Percentiles rank a stretch among this genome's conserved stretches.
Conservation (phyloP, 2,329 filamentous ascomycete genomes). For the Colletotrichum aenigma region DNA sequence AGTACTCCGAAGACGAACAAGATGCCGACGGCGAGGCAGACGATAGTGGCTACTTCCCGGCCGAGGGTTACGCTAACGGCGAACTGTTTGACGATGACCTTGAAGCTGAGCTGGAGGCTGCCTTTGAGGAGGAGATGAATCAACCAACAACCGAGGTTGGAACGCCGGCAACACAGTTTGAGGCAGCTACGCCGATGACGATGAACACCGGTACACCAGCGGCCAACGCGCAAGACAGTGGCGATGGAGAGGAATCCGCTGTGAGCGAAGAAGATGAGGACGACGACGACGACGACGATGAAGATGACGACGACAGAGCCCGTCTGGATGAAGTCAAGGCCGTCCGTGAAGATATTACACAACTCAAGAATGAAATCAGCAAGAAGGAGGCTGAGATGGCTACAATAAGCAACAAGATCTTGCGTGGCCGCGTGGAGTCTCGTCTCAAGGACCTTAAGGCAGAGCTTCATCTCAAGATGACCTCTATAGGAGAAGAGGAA, state of each 20-base stretch:
- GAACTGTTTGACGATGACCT: slow-evolving; percentile 50
- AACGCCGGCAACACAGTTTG: slow-evolving; percentile 46
- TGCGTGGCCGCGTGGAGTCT: slow-evolving; percentile 53
- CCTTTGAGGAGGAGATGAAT: slow-evolving; percentile 54
- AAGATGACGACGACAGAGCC: slow-evolving; percentile 57
- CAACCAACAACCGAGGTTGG: slow-evolving; percentile 36
- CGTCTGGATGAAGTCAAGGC: slow-evolving; percentile 56
- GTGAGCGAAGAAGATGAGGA: slow-evolving; percentile 53
- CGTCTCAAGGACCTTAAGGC: slow-evolving; percentile 53
- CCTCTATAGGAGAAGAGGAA: slow-evolving; percentile 39
- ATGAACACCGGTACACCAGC: slow-evolving; percentile 49
- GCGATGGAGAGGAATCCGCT: slow-evolving; percentile 49
- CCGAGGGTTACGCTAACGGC: slow-evolving; percentile 29
- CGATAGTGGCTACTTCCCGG: slow-evolving; percentile 44
- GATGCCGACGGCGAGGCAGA: slow-evolving; percentile 51
- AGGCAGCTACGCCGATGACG: slow-evolving; percentile 49
- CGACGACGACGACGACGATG: slow-evolving; percentile 58
- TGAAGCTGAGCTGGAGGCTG: slow-evolving; percentile 60
- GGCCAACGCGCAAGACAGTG: slow-evolving; percentile 45
- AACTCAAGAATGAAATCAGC: slow-evolving; percentile 56
- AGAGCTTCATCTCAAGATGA: slow-evolving; percentile 49
- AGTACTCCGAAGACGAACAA: slow-evolving; percentile 66
- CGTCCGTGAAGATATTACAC: slow-evolving; percentile 58
- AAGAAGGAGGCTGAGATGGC: slow-evolving; percentile 48
- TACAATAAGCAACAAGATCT: slow-evolving; percentile 48